Evolutionary conservation across 2,329 filamentous ascomycete genomes (phyloP).

Genomic region (Paecilomyces sp.): DNA sequence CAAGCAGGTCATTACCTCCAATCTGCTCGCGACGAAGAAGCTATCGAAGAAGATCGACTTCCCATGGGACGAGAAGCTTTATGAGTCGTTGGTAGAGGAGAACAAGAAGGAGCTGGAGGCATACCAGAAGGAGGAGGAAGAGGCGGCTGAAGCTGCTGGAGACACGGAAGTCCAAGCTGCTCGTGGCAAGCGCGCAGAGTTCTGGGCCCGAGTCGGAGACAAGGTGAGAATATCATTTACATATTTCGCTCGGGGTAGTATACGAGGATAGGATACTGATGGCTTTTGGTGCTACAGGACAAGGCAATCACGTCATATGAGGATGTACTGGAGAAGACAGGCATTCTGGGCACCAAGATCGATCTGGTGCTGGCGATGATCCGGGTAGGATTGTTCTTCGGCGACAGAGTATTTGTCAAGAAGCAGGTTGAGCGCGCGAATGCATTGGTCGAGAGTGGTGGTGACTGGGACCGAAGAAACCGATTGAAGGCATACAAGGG

Average conservation of each 20-base stretch:
- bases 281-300: constrained; percentile 52
- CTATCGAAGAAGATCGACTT: constrained; percentile 60
- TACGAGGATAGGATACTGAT: neutral
- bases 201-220: constrained; percentile 91
- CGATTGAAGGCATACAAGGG: constrained; percentile 98
- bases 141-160: constrained; percentile 90
- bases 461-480: constrained; percentile 98
- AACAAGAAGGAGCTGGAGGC: constrained; percentile 71
- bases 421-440: constrained; percentile 88
- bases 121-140: constrained; percentile 81
- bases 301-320: constrained; percentile 91
- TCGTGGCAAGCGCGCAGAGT: constrained; percentile 89
- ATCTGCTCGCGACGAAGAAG: constrained; percentile 68
- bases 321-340: constrained; percentile 92
- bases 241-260: neutral
- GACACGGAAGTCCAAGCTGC: constrained; percentile 93
- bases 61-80: constrained; percentile 86
- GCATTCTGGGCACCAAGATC: constrained; percentile 92
- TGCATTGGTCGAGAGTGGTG: constrained; percentile 84
- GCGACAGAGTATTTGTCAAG: constrained; percentile 85
- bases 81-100: constrained; percentile 66
- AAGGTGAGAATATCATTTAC: constrained; percentile 56
- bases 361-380: constrained; percentile 95
- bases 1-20: constrained; percentile 53
- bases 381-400: constrained; percentile 91